phyloP scores from a whole-genome alignment of 768 basidiomycete species.

The Tricholoma sp. region DNA sequence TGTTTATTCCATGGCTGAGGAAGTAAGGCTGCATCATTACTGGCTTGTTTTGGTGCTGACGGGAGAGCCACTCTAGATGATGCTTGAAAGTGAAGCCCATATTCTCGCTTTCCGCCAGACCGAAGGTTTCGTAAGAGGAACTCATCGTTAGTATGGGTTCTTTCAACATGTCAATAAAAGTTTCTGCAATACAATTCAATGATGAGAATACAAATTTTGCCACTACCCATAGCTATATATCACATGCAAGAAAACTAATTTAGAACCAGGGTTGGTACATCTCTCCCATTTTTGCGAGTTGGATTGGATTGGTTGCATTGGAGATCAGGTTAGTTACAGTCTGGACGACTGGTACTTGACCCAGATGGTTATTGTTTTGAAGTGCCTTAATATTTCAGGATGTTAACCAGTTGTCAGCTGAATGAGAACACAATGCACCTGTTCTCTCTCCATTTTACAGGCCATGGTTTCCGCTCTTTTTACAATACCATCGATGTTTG shows the following conservation, averaged over 20 bases:
- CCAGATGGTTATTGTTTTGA: slow-evolving; percentile 28
- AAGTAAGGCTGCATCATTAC: slow-evolving; percentile 48
- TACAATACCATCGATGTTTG: slow-evolving; percentile 64
- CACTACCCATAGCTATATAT: slow-evolving; percentile 5
- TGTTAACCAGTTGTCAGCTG: not conserved
- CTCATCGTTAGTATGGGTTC: slow-evolving; percentile 22
- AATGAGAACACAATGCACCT: slow-evolving; percentile 37
- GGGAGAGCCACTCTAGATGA: slow-evolving; percentile 47
- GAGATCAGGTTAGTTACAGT: slow-evolving; percentile 81
- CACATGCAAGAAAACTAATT: slow-evolving; percentile 12
- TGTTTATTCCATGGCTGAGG: slow-evolving; percentile 87
- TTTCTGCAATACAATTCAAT: slow-evolving; percentile 2
- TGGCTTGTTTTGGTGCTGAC: not conserved
- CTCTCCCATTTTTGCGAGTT: slow-evolving; percentile 83
- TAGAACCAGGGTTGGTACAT: slow-evolving; percentile 85
- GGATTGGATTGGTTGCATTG: slow-evolving; percentile 79
- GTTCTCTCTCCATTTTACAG: slow-evolving; percentile 83
- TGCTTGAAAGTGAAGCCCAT: slow-evolving; percentile 63
- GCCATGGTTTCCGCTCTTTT: slow-evolving; percentile 80
- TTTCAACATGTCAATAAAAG: not conserved
- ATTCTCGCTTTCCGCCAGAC: slow-evolving; percentile 72
- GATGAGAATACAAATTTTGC: not conserved
- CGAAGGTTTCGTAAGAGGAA: slow-evolving; percentile 58
- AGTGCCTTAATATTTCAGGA: slow-evolving; percentile 27
- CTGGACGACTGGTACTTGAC: slow-evolving; percentile 60